Evolutionary conservation across 192 early-diverging fungal genomes (phyloP).

Genomic region (Podila verticillata): DNA sequence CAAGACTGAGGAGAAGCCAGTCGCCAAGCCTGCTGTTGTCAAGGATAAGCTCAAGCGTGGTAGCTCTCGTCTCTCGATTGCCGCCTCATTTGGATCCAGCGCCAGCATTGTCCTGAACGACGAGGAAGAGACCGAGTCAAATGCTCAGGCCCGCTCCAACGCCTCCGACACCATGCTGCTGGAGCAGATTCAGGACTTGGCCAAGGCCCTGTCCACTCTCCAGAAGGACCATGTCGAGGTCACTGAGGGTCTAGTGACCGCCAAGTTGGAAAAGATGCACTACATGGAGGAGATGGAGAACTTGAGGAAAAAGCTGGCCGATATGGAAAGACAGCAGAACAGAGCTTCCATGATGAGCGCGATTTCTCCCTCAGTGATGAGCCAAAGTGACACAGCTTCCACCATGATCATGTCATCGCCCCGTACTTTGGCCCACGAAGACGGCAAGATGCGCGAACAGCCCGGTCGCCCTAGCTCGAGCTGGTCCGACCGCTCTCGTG

Average conservation of each 20-base stretch:
- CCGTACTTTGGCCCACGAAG: constrained; percentile 13
- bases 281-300: constrained; percentile 59
- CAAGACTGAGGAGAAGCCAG: constrained; percentile 25
- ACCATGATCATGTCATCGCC: constrained; percentile 35
- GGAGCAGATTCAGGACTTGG: constrained; percentile 70
- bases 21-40: neutral
- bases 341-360: constrained; percentile 50
- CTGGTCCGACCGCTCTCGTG: constrained; percentile 35
- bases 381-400: constrained; percentile 43
- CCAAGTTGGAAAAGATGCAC: constrained; percentile 65
- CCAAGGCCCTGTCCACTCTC: constrained; percentile 68
- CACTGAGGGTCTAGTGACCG: constrained; percentile 66
- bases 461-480: constrained; percentile 23
- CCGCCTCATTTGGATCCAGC: constrained; percentile 36
- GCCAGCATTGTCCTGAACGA: constrained; percentile 12
- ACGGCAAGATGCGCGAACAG: constrained; percentile 23
- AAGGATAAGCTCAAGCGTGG: constrained; percentile 30
- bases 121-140: constrained; percentile 13
- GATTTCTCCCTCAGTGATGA: constrained; percentile 36
- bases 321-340: constrained; percentile 60
- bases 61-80: constrained; percentile 41
- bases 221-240: constrained; percentile 77
- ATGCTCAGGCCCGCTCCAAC: neutral
- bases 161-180: constrained; percentile 52
- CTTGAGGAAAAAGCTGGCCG: constrained; percentile 56